These are phyloP conservation scores for Cordia subcordata DNA, from an alignment of 257 asterid species.

Conservation along the genomic window DNA sequence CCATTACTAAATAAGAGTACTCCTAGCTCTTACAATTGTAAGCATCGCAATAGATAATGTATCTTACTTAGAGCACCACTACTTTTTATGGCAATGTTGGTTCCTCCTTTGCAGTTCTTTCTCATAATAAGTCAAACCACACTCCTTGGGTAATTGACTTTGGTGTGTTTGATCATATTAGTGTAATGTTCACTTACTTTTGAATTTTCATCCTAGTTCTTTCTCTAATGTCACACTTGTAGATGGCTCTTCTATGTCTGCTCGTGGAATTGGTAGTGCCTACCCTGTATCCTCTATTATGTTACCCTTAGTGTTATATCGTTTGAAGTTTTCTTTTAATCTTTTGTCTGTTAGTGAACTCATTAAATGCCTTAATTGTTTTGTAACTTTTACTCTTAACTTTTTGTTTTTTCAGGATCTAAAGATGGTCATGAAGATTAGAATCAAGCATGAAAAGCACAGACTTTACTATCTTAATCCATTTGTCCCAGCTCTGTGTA, in stretches of 20 bases:
- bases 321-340: background rate
- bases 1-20: too few relatives aligned
- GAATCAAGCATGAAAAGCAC: background rate
- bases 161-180: background rate
- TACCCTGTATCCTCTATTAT: background rate
- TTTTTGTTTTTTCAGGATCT: background rate
- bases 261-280: constrained; percentile 5
- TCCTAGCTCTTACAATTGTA: too few relatives aligned
- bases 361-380: background rate
- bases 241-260: background rate
- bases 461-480: background rate
- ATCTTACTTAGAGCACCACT: background rate
- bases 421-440: background rate
- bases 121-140: background rate
- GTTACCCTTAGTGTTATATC: background rate
- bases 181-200: background rate
- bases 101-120: background rate
- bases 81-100: background rate
- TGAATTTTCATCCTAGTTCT: background rate
- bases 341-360: background rate
- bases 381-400: background rate
- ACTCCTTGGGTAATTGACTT: background rate
- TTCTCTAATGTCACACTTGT: background rate
- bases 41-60: too few relatives aligned
- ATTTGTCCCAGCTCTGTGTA: background rate